These are phyloP conservation scores for Rhynchospora tenuis DNA, from an alignment of 176 grass and related monocot species.

Conservation along the genomic window DNA sequence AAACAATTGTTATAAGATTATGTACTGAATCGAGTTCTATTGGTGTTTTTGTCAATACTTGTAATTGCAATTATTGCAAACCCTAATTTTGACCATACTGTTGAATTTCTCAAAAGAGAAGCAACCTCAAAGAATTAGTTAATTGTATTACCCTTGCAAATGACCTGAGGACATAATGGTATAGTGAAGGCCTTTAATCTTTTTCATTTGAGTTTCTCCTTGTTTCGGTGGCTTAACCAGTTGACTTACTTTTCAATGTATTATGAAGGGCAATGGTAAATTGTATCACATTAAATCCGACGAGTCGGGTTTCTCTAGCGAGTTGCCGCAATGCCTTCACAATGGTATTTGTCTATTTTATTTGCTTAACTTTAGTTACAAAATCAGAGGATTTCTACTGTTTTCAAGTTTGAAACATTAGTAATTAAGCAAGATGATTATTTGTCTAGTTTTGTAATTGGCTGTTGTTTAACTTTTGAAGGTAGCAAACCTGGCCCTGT, in stretches of 20 bases:
- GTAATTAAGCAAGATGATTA: no score
- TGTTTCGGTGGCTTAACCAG: neutral
- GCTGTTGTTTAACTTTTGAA: conserved; percentile 27
- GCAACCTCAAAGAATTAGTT: no score
- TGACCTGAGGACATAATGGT: no score
- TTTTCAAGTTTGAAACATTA: neutral
- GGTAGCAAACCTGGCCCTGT: conserved; percentile 85
- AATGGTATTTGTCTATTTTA: conserved; percentile 48
- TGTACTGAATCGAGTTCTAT: no score
- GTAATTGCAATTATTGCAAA: neutral
- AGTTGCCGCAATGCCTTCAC: conserved; percentile 99
- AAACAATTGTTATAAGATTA: neutral
- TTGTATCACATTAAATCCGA: conserved; percentile 90
- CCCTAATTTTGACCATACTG: neutral
- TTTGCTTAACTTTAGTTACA: neutral
- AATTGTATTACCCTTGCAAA: no score
- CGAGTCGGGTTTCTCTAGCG: conserved; percentile 86
- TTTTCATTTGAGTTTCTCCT: neutral
- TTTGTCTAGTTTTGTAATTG: neutral
- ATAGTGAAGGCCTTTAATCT: neutral
- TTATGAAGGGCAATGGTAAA: conserved; percentile 92
- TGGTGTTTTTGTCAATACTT: neutral
- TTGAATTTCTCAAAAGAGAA: neutral
- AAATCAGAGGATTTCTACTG: neutral
- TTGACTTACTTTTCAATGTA: conserved; percentile 7